Evolutionary conservation across 1,284 basidiomycete species (phyloP).

Genomic region (Pseudozyma thailandica): DNA sequence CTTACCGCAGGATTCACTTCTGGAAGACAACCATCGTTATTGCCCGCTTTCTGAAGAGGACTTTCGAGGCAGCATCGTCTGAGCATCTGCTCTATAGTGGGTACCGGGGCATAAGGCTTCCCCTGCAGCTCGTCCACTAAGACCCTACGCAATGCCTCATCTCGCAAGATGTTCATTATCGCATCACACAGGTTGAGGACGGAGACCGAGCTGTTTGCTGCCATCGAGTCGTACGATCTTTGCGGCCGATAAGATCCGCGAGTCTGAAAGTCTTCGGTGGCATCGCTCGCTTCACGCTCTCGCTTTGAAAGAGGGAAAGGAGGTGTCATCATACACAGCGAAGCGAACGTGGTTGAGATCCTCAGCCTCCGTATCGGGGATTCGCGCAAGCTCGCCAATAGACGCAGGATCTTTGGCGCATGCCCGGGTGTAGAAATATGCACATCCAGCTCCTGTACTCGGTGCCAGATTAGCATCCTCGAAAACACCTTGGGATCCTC

Average conservation of each 20-base stretch:
- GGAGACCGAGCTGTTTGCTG: no score
- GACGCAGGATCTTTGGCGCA: slow-evolving; percentile 43
- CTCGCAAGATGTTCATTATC: slow-evolving; percentile 22
- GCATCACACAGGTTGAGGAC: slow-evolving; percentile 36
- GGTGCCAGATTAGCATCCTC: slow-evolving; percentile 57
- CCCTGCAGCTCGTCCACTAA: slow-evolving; percentile 42
- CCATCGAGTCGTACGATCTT: no score
- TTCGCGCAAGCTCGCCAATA: slow-evolving; percentile 47
- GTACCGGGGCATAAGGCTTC: slow-evolving; percentile 19
- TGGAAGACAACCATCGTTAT: neutral
- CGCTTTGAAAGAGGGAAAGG: slow-evolving; percentile 43
- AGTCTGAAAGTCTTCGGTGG: neutral
- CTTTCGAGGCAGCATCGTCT: slow-evolving; percentile 21
- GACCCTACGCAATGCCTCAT: slow-evolving; percentile 18
- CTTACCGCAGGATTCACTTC: neutral
- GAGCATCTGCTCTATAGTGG: slow-evolving; percentile 18
- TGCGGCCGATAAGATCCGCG: no score
- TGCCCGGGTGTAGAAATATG: slow-evolving; percentile 55
- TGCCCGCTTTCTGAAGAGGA: neutral
- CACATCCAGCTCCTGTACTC: slow-evolving; percentile 61
- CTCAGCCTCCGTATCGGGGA: slow-evolving; percentile 56
- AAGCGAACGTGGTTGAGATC: slow-evolving; percentile 56
- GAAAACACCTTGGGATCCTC: slow-evolving; percentile 59
- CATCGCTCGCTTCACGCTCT: slow-evolving; percentile 22
- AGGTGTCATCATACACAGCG: slow-evolving; percentile 53